Base-by-base conservation (phyloP, 2,329 filamentous ascomycete genomes). In the Bimuria novae-zelandiae region DNA sequence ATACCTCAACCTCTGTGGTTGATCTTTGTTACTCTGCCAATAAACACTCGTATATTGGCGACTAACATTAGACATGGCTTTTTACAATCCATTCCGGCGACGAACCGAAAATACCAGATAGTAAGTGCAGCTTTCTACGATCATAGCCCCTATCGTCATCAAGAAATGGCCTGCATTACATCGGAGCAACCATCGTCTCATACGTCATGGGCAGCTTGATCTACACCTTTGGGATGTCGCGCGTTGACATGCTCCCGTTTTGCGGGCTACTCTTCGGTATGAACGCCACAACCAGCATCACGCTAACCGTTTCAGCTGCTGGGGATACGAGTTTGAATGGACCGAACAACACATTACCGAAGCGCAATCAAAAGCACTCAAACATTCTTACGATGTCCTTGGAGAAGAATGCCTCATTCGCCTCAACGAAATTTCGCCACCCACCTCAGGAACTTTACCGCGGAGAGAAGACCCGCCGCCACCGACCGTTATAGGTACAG, bases 281-380 rank as follows among this genome's bases (percentile, higher is more conserved):
- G 11, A 12, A 12, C 11, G n/a, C 16, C 33, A 8, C n/a, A n/a
- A 7, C 8, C 14, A 19, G 25, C 36, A 52, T 52, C 41, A 36
- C 30, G 52, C 57, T 67, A 16, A 63, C 52, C 7, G 32, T n/a
- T 37, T 25, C 54, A 80, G 78, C 22, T 73, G 71, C 58, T 91
- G 86, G 84, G 87, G 83, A 17, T 83, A 89, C 64, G 81, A 79
- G 6, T 92, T 92, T 67, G 81, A 86, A 61, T 87, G 88, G 80
- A 89, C 88, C 1, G 69, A 80, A 5, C 72, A 85, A 3, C 89
- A 93, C 69, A 74, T 84, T 16, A 83, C 82, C 1, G 72, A 77
- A 6, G 80, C 86, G 49, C 76, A 90, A 63, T 75, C 87, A 33
- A 72, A 81, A 49, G 82, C 82, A 3, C 67, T 89, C 59, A 86